phyloP scores from a whole-genome alignment of 2,329 filamentous ascomycete species.

The Fusarium compactum region DNA sequence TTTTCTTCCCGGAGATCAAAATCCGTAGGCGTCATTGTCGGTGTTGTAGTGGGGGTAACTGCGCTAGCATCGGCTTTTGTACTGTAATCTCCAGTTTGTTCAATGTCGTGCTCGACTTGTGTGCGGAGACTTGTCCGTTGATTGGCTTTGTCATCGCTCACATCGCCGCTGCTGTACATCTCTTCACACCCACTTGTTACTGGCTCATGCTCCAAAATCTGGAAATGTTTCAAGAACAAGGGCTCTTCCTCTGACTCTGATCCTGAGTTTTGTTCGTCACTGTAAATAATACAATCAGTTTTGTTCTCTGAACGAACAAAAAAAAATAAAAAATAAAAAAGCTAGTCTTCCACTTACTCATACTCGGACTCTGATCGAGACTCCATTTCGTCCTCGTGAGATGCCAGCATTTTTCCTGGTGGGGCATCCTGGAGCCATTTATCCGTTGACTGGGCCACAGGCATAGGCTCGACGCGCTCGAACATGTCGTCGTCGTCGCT shows the following conservation, averaged over 20 bases:
- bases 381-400: conserved; percentile 33
- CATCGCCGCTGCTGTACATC: conserved; percentile 4
- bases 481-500: conserved; percentile 58
- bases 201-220: conserved; percentile 18
- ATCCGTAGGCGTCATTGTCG: conserved; percentile 39
- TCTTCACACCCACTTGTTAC: conserved; percentile 8
- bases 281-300: conserved; percentile 5
- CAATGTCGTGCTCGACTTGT: conserved; percentile 13
- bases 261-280: not conserved
- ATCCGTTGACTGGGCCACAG: conserved; percentile 65
- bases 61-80: conserved; percentile 23
- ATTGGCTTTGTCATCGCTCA: conserved; percentile 18
- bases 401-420: conserved; percentile 31
- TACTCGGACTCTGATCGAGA: conserved; percentile 17
- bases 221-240: conserved; percentile 14
- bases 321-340: not conserved
- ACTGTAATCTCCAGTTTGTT: conserved; percentile 30
- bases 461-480: conserved; percentile 70
- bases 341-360: conserved; percentile 19
- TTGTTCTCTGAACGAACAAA: not conserved
- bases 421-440: conserved; percentile 55
- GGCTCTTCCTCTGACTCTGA: not conserved
- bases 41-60: conserved; percentile 34
- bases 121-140: conserved; percentile 24
- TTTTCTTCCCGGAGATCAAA: conserved; percentile 39